phyloP scores from a whole-genome alignment of 2,329 filamentous ascomycete species.

The Alternaria viburni region DNA sequence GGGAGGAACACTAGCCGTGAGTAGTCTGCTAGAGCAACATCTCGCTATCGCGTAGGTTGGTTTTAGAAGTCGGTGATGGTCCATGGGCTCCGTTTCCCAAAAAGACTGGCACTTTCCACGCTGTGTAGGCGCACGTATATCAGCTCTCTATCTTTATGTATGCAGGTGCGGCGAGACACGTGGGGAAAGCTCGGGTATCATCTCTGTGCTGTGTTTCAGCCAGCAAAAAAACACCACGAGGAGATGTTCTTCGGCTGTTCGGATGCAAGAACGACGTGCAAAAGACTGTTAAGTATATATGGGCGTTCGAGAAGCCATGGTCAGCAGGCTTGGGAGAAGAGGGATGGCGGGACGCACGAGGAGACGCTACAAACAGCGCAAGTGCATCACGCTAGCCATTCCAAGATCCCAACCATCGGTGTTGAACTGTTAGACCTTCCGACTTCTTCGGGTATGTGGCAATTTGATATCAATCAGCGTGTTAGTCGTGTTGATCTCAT shows the following conservation, averaged over 20 bases:
- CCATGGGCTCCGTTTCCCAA: neutral
- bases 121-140: neutral
- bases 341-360: neutral
- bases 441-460: neutral
- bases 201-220: neutral
- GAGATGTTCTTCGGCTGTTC: neutral
- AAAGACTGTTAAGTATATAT: neutral
- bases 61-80: neutral
- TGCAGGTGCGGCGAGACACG: neutral
- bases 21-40: neutral
- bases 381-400: neutral
- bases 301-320: neutral
- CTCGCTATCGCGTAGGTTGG: neutral
- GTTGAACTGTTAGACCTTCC: neutral
- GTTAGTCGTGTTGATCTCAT: neutral
- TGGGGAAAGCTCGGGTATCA: neutral
- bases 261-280: neutral
- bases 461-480: neutral
- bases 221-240: neutral
- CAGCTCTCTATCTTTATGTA: neutral
- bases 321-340: neutral
- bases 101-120: neutral
- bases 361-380: neutral
- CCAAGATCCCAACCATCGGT: neutral
- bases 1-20: neutral